Conservation (phyloP, 2,329 filamentous ascomycete species). For the Nigrograna mackinnonii region DNA sequence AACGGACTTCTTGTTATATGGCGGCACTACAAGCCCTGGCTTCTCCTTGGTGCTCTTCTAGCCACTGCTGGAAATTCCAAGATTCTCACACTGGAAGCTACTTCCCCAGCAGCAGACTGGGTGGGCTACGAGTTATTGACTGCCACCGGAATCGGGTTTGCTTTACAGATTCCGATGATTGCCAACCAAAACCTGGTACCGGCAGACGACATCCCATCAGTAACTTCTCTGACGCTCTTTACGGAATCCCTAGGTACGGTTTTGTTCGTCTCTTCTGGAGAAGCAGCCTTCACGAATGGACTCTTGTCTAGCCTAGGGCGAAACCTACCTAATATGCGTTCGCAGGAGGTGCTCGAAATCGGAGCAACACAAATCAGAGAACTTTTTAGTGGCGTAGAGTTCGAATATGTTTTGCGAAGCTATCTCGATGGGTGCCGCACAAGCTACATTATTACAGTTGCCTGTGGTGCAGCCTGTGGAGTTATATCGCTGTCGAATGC, state of each 20-base stretch:
- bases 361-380: slow-evolving; percentile 49
- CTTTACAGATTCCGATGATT: slow-evolving; percentile 46
- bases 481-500: slow-evolving; percentile 21
- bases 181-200: slow-evolving; percentile 42
- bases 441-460: slow-evolving; percentile 21
- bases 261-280: slow-evolving; percentile 46
- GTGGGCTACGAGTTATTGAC: slow-evolving; percentile 53
- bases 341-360: slow-evolving; percentile 40
- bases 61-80: slow-evolving; percentile 18
- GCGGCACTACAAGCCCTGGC: slow-evolving; percentile 48
- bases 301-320: slow-evolving; percentile 36
- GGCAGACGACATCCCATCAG: slow-evolving; percentile 41
- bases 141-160: slow-evolving; percentile 48
- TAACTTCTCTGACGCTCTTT: slow-evolving; percentile 47
- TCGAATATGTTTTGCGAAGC: slow-evolving; percentile 19
- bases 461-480: slow-evolving; percentile 22
- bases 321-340: slow-evolving; percentile 39
- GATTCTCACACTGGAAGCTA: slow-evolving; percentile 41
- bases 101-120: slow-evolving; percentile 45
- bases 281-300: slow-evolving; percentile 47
- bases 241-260: slow-evolving; percentile 48
- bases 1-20: slow-evolving; percentile 28
- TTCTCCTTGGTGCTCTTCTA: slow-evolving; percentile 34
- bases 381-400: slow-evolving; percentile 29
- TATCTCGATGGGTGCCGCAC: slow-evolving; percentile 32